These are phyloP conservation scores for Magnusiomyces paraingens DNA, from an alignment of 1,139 yeast species.

Conservation along the genomic window DNA sequence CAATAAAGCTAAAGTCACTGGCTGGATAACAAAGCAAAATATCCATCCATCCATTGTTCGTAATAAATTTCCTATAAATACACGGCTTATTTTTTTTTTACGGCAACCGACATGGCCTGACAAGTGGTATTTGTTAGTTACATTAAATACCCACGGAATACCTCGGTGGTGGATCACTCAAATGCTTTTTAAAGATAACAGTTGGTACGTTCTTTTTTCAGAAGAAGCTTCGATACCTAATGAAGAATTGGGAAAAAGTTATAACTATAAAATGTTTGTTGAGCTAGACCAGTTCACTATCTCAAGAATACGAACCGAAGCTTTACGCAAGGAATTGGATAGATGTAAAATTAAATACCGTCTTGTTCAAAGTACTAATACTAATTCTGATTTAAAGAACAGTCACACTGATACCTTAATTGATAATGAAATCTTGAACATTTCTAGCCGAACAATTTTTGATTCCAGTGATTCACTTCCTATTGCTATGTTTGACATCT, in stretches of 20 bases:
- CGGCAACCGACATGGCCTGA: conserved; percentile 31
- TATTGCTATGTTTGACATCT: conserved; percentile 15
- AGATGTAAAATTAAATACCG: conserved; percentile 22
- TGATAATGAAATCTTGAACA: not conserved
- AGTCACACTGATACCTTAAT: not conserved
- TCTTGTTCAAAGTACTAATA: conserved; percentile 20
- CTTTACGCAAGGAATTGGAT: conserved; percentile 24
- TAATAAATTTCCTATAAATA: conserved; percentile 22
- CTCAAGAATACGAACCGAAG: conserved; percentile 25
- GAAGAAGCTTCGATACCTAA: conserved; percentile 23
- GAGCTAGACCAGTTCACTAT: conserved; percentile 24
- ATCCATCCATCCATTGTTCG: conserved; percentile 24
- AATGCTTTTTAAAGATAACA: conserved; percentile 26
- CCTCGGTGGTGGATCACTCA: conserved; percentile 32
- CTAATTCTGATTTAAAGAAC: conserved; percentile 19
- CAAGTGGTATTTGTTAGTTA: conserved; percentile 34
- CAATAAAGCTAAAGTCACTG: conserved; percentile 30
- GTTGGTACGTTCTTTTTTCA: conserved; percentile 26
- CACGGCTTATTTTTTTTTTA: conserved; percentile 28
- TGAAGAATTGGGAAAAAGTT: conserved; percentile 16
- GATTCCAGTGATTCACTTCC: not conserved
- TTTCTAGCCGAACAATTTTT: not conserved
- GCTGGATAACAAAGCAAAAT: conserved; percentile 30
- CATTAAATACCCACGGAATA: conserved; percentile 21
- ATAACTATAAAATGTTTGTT: conserved; percentile 24